Evolutionary conservation across 106 monocot genomes (phyloP).

Genomic region (Apostasia ramifera): DNA sequence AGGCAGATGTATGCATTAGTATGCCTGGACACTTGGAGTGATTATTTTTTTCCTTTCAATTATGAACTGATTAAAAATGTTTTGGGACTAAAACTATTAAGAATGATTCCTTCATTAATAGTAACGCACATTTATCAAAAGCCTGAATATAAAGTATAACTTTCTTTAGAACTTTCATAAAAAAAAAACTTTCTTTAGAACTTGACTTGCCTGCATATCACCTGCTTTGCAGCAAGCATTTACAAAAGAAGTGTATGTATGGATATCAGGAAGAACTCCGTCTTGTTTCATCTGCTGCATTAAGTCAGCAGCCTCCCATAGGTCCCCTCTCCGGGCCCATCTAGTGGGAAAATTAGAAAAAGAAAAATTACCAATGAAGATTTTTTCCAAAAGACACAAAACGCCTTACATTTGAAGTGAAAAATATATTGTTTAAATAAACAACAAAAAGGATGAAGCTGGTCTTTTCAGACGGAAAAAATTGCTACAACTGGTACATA

Average conservation of each 20-base stretch:
- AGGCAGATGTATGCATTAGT: too few species aligned
- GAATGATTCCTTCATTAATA: too few species aligned
- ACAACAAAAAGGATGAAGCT: too few species aligned
- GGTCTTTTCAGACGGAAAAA: too few species aligned
- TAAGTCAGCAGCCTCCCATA: conserved; percentile 95
- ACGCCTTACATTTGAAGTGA: too few species aligned
- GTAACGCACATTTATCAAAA: too few species aligned
- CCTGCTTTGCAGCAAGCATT: conserved; percentile 95
- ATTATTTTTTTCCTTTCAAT: too few species aligned
- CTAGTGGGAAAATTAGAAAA: conserved; percentile 25
- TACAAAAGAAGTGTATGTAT: conserved; percentile 90
- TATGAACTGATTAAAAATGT: too few species aligned
- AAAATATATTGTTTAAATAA: too few species aligned
- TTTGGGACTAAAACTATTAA: too few species aligned
- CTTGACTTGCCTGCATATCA: conserved; percentile 72
- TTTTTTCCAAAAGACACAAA: background rate
- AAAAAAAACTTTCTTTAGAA: background rate
- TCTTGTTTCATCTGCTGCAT: conserved; percentile 95
- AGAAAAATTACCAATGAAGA: conserved; percentile 4
- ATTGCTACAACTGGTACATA: too few species aligned
- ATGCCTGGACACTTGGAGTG: too few species aligned
- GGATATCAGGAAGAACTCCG: conserved; percentile 82
- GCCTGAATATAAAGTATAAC: background rate
- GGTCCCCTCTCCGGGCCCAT: conserved; percentile 98
- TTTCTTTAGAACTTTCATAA: background rate